Base-by-base conservation (phyloP, 164 flowering plant species). In the Dillenia suffruticosa region DNA sequence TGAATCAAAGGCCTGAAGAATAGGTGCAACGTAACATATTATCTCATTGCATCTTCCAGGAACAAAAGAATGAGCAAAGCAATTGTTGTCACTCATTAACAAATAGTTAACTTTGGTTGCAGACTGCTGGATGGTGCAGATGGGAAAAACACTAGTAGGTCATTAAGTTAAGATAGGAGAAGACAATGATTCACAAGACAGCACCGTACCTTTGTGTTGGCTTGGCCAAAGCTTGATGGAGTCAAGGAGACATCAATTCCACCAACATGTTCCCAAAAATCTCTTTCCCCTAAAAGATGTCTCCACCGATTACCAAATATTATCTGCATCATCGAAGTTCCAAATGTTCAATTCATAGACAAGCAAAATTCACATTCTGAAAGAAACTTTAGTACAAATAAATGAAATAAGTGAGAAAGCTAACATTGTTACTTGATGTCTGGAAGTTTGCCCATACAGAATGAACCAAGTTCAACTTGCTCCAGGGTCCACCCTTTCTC, bases 201-300 rank as follows among this genome's bases (percentile, higher is more conserved):
- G 48, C 22, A 19, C 48, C 17, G 6, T 72, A 91, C 98, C 85
- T 80, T 66, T 51, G 92, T 91, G 67, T 94, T 94, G 72, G 99
- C 97, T 74, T 94, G 99, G 43, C 97, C 99, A 85, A 94, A 94
- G 81, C 96, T 86, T 44, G 97, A 94, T 43, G 99, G 97, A 67
- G 80, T 89, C 83, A 91, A 71, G 47, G 85, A 87, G 54, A 90
- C 74, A 74, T 94, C 97, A 68, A 94, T 79, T 54, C 96, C 97
- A 57, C 99, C 99, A 58, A 94, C 82, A 74, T 84, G 85, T 66
- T 94, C 99, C 99, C 99, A 94, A 72, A 94, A 86, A 59, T 90
- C 93, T 71, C 75, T 73, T 70, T 91, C 95, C 50, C 99, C 97
- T 63, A 87, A 57, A 54, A 94, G 82, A 82, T 89, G 98, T 69